Base-by-base conservation (phyloP, 2,329 filamentous ascomycete species). In the Exophiala oligosperma region DNA sequence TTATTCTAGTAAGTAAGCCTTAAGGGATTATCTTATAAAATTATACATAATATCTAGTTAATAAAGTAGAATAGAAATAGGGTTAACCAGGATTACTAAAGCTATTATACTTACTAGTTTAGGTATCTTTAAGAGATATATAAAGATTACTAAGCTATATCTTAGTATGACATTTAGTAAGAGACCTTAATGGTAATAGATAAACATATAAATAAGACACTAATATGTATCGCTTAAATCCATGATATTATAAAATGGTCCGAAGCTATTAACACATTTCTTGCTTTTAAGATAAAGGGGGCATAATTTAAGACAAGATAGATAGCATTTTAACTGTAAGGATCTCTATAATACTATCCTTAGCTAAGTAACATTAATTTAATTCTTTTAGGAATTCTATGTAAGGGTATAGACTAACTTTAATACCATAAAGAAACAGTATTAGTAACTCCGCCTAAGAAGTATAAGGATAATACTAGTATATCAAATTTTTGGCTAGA, bases 31-130 rank as follows among this genome's bases (percentile, higher is more conserved):
- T 52, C 37, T 56, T 49, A 59, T 51, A 69, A 91, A 90, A 71
- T 90, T 91, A 76, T 86, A 90, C 11, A 86, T 85, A 37, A 91
- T 85, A 62, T 88, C 79, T 1, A 87, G 88, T 40, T 88, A 78
- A 69, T 91, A 87, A 37, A 91, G 77, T 54, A 90, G 73, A 52
- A 90, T 80, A 26, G 81, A 84, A 11, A 90, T 84, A 0, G 88
- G 88, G 67, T 90, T 77, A 75, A 7, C 77, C 77, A 48, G 79
- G 2, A 81, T 70, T 40, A 79, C 73, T 1, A 80, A 75, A 0
- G 78, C 77, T 41, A 86, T 80, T 17, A 73, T 76, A 4, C 66
- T 44, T 12, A 74, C 74, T 0, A 86, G 69, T 1, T 64, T 66
- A 0, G 77, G 70, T 23, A 79, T 77, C 29, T 79, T 79, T 12